phyloP scores from a whole-genome alignment of 2,329 filamentous ascomycete genomes.

The Pseudogymnoascus sp. region DNA sequence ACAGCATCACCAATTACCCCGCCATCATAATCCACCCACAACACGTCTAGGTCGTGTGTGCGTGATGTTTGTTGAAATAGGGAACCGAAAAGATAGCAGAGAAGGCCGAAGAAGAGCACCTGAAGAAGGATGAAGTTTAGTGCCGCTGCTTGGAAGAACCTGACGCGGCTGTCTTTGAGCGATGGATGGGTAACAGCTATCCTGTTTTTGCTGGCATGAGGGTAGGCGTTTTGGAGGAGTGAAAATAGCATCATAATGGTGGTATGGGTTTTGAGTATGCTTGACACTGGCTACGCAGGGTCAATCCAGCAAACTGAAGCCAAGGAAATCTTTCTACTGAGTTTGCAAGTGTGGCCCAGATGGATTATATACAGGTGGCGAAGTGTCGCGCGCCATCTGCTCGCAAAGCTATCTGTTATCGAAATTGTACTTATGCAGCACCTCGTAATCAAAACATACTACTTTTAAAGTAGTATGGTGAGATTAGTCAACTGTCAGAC shows the following conservation, averaged over 20 bases:
- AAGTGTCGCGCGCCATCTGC: not conserved
- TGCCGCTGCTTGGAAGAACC: conserved; percentile 16
- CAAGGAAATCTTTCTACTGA: not conserved
- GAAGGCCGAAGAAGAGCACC: conserved; percentile 19
- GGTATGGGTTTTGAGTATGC: not conserved
- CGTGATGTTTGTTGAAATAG: conserved; percentile 22
- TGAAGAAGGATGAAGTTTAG: conserved; percentile 18
- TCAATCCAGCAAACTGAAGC: not conserved
- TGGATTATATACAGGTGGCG: not conserved
- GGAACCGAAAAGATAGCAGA: conserved; percentile 30
- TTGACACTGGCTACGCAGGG: not conserved
- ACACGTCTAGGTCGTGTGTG: conserved; percentile 40
- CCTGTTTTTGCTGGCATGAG: conserved; percentile 12
- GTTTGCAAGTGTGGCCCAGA: not conserved
- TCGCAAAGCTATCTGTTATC: not conserved
- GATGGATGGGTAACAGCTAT: conserved; percentile 11
- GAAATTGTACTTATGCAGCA: not conserved
- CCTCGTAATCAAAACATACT: not conserved
- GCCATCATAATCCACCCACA: conserved; percentile 57
- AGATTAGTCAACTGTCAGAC: not conserved
- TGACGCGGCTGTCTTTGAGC: conserved; percentile 1
- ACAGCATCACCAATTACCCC: conserved; percentile 32
- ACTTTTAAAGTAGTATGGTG: not conserved
- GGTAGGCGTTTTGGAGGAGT: not conserved
- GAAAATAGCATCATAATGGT: not conserved